A percentile compares a stretch with the other conserved stretches of the same genome.
These are phyloP conservation scores for Paramyrothecium roridum DNA, from an alignment of 2,329 filamentous ascomycete species.

Conservation along the genomic window DNA sequence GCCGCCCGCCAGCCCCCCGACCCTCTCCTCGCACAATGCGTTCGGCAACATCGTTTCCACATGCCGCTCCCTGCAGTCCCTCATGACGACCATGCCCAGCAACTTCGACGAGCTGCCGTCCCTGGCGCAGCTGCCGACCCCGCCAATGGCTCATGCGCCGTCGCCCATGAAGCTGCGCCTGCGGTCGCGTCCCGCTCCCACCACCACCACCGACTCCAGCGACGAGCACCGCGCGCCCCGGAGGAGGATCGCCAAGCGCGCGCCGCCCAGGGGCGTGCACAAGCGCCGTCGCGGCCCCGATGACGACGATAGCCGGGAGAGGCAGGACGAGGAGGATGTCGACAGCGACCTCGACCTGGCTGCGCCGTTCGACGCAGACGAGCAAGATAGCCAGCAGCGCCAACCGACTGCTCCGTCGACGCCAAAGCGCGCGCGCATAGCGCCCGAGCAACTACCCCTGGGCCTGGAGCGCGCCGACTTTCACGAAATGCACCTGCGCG, in stretches of 20 bases:
- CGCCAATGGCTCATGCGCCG: conserved; percentile 50
- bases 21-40: conserved; percentile 39
- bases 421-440: conserved; percentile 58
- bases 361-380: not conserved
- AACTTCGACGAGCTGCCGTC: conserved; percentile 20
- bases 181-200: conserved; percentile 37
- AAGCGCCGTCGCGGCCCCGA: conserved; percentile 49
- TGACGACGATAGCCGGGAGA: conserved; percentile 38
- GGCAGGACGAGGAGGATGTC: conserved; percentile 23
- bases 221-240: conserved; percentile 29
- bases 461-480: conserved; percentile 58
- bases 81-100: conserved; percentile 41
- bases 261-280: conserved; percentile 43
- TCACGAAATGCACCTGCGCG: conserved; percentile 42
- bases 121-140: conserved; percentile 46
- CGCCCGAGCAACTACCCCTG: conserved; percentile 57
- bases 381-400: not conserved
- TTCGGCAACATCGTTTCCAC: conserved; percentile 56
- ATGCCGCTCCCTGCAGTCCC: conserved; percentile 59
- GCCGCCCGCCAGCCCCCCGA: conserved; percentile 55
- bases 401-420: conserved; percentile 41
- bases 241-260: conserved; percentile 51
- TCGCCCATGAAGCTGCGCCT: conserved; percentile 53
- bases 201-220: conserved; percentile 17
- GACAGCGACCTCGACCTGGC: conserved; percentile 8